Evolutionary conservation across 257 asterid genomes (phyloP).

Genomic region (Nicotiana tabacum): DNA sequence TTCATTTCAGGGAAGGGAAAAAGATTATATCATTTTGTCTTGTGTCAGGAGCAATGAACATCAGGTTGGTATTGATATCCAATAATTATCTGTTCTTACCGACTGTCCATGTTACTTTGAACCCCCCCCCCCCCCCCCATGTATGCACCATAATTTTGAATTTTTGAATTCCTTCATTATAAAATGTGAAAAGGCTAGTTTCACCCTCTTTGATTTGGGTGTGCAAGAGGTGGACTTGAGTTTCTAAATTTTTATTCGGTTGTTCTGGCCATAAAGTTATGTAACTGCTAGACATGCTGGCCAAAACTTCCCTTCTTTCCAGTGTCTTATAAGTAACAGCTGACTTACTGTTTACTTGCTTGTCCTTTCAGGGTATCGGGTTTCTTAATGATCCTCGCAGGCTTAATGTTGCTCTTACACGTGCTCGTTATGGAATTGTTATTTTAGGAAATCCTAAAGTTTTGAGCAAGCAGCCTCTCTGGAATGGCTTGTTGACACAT

Average conservation of each 20-base stretch:
- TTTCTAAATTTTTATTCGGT: neutral
- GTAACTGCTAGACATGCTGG: neutral
- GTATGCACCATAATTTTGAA: neutral
- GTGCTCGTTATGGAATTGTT: conserved; percentile 98
- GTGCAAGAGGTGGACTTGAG: neutral
- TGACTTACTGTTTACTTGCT: conserved; percentile 9
- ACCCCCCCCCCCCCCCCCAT: neutral
- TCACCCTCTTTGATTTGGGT: neutral
- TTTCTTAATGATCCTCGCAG: conserved; percentile 98
- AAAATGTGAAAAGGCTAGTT: neutral
- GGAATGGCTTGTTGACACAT: conserved; percentile 93
- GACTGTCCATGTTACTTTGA: neutral
- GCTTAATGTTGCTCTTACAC: conserved; percentile 97
- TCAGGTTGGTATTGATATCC: conserved; percentile 54
- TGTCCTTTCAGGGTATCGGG: conserved; percentile 73
- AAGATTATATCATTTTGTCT: conserved; percentile 87
- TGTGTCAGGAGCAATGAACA: conserved; percentile 99
- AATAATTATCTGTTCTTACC: neutral
- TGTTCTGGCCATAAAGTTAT: neutral
- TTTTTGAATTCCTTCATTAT: neutral
- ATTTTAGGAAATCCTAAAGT: conserved; percentile 97
- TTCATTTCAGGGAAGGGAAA: conserved; percentile 98
- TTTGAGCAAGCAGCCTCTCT: conserved; percentile 88
- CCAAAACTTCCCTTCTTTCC: neutral
- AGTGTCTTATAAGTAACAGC: neutral